A percentile compares a stretch with the other conserved stretches of the same genome.
These are phyloP conservation scores for Keithomyces neogunnii DNA, from an alignment of 2,329 filamentous ascomycete genomes.

Conservation along the genomic window DNA sequence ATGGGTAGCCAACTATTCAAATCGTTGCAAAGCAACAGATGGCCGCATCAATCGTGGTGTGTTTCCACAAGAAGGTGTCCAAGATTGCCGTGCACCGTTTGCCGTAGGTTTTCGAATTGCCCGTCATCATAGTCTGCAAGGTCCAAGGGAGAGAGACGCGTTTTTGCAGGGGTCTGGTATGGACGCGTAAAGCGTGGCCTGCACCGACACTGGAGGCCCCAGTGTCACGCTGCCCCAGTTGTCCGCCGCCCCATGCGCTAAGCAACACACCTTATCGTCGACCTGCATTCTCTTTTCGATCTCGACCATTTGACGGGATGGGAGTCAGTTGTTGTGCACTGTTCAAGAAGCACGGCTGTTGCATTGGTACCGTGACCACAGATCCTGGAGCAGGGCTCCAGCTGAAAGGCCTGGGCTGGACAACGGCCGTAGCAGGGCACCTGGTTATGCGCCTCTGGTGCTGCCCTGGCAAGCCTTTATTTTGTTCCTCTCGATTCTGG, in stretches of 20 bases:
- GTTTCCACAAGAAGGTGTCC: too few relatives aligned
- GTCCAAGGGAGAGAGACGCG: too few relatives aligned
- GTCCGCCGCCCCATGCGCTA: neutral
- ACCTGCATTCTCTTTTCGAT: neutral
- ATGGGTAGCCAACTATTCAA: too few relatives aligned
- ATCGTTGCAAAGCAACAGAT: too few relatives aligned
- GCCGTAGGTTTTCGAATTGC: too few relatives aligned
- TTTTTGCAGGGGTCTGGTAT: neutral
- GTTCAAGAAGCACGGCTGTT: neutral
- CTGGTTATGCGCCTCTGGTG: slow-evolving; percentile 10
- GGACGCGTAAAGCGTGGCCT: slow-evolving; percentile 11
- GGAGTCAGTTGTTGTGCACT: neutral
- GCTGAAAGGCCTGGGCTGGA: slow-evolving; percentile 5
- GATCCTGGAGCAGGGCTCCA: slow-evolving; percentile 1
- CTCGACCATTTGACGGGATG: neutral
- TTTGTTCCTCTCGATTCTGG: neutral
- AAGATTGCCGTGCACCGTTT: too few relatives aligned
- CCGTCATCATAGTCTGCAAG: too few relatives aligned
- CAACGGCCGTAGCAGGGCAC: slow-evolving; percentile 5
- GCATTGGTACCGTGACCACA: neutral
- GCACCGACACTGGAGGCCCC: too few relatives aligned
- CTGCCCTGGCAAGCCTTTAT: neutral
- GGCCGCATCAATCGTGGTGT: too few relatives aligned
- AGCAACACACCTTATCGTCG: neutral
- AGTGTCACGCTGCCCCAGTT: too few relatives aligned